Evolutionary conservation across 345 rosid genomes (phyloP), one percentile per base, ranked within the genome.

Genomic region (Schrenkiella parvula): DNA sequence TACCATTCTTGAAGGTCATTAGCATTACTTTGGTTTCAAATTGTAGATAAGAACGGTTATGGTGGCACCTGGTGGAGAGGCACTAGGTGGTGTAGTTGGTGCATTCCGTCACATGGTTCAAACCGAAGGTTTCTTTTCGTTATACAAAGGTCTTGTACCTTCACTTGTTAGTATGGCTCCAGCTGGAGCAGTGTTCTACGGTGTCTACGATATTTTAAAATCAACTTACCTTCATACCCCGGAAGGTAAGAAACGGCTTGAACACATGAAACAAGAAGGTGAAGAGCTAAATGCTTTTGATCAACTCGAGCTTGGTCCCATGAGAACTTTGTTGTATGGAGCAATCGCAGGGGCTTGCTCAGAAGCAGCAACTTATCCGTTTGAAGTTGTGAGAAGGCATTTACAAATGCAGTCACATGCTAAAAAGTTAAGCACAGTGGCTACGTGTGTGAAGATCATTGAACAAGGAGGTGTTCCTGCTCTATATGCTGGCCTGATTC

Each of bases 291-390:
- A 80, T 42, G 88, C 88, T 70, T 87, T 89, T 6, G 86, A 87
- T 41, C 89, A 80, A 76, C 86, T 89, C n/a, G 91, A 89, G 81
- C 81, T 89, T 78, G 89, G 95, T 68, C 88, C 95, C 22, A 17
- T 82, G 37, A 81, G 87, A 80, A 89, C 95, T 44, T 70, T 87
- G 74, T 43, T 89, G 14, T 82, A 89, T 54, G 95, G 89, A 58
- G 95, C 95, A 54, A 32, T 86, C 66, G 82, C 95, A 4, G 91
- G 95, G 55, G 95, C 95, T 58, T 89, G 95, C 75, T 85, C 95
- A 4, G 91, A 89, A 78, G 89, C 88, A 69, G 86, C 88, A 7
- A 85, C 91, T 18, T 89, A 86, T 46, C 89, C 95, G 1, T 89
- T 89, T 85, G 95, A 89, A 78, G 88, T 85, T 63, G 87, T 86